Percentiles rank a stretch among this genome's conserved stretches.
These are phyloP conservation scores for Dictyostelium intermedium DNA, from an alignment of 78 protist genomes.

Conservation along the genomic window DNA sequence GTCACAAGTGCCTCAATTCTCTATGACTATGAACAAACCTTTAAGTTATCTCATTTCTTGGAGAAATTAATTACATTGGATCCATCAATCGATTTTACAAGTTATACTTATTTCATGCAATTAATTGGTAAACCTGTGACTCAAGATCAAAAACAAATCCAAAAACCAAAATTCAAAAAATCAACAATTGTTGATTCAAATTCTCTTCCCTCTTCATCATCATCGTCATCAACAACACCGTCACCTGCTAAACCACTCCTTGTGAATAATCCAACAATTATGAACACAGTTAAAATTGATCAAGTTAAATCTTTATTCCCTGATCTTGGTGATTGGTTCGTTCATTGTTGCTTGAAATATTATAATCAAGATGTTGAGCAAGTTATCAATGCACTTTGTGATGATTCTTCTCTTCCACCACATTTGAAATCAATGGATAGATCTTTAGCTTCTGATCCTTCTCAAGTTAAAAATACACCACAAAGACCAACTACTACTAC, in stretches of 20 bases:
- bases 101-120: neutral
- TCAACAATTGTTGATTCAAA: neutral
- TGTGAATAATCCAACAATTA: neutral
- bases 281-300: conserved; percentile 4
- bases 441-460: neutral
- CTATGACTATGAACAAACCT: conserved; percentile 36
- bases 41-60: neutral
- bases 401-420: conserved; percentile 43
- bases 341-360: conserved; percentile 34
- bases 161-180: neutral
- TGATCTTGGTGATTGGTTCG: conserved; percentile 39
- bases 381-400: conserved; percentile 55
- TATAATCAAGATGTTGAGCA: conserved; percentile 46
- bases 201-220: neutral
- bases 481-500: neutral
- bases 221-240: neutral
- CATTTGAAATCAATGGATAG: conserved; percentile 42
- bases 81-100: neutral
- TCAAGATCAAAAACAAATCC: neutral
- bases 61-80: neutral
- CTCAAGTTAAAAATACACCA: neutral
- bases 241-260: neutral
- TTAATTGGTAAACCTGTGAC: conserved; percentile 35
- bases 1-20: neutral
- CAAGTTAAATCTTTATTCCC: conserved; percentile 26